Evolutionary conservation across 2,329 filamentous ascomycete species (phyloP), one percentile per base, ranked within the genome.

Genomic region (Colletotrichum sp.): DNA sequence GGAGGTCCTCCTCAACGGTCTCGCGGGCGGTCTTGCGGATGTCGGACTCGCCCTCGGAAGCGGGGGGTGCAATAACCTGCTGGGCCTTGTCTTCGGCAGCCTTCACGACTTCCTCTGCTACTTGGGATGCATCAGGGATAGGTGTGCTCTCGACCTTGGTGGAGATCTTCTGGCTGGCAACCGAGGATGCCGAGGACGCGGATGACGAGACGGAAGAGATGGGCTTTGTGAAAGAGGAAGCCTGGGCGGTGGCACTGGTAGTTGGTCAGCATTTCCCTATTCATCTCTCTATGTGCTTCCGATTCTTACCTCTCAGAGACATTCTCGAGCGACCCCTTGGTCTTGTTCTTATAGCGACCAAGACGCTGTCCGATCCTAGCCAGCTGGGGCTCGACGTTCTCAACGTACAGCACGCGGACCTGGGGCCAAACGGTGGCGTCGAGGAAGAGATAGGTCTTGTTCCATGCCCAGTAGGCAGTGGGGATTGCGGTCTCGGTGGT

Each of bases 371-470:
- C 95, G 81, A 99, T 99, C 80, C 96, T 95, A 72, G 96, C 91
- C 16, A 99, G 90, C 85, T 99, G 98, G 16, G 98, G 98, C 86
- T 99, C 96, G 5, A 99, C 96, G 80, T 98, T 98, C 82, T 98
- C 93, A 13, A 93, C 91, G 82, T 99, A 99, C 7, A 98, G 87
- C 16, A 94, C 90, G 30, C 94, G 92, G 13, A 98, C 78, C 78
- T 94, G 93, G 3, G 96, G 96, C 93, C 95, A 97, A 19, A 99
- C 87, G 3, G 92, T 93, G 63, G 92, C 91, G 74, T 95, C 92
- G 39, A 98, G 86, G 81, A 98, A 96, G 15, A 90, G 86, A 75
- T 92, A 91, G 0, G 91, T 90, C 75, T 92, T 92, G 72, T 92
- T 92, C 90, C 94, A 95, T 5, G 91, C 91, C 88, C 92, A 95